Evolutionary conservation across 257 asterid genomes (phyloP), one percentile per base, ranked within the genome.

Genomic region (Thymus mandschuricus): DNA sequence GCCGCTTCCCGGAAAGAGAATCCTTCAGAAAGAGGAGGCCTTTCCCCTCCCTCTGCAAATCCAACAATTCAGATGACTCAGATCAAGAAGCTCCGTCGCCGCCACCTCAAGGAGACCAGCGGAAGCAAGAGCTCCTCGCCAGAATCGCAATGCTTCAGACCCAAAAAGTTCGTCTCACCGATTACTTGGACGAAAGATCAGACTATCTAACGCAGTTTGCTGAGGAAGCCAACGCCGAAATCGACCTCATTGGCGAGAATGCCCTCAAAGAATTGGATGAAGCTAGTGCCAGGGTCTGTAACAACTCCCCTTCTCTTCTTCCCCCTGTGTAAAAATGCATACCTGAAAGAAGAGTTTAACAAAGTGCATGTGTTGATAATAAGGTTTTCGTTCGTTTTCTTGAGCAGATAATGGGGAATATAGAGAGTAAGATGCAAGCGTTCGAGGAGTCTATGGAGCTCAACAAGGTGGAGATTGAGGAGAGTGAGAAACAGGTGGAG

Each of bases 221-320:
- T 0, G 97, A 89, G 75, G 96, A 95, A 82, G 97, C 99, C 82
- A 89, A 78, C 30, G 84, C 95, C 6, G 96, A 88, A 80, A 86
- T 95, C 13, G 97, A 95, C 78, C 87, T 86, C 71, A 82, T 89
- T 57, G 97, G 98, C 6, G 96, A 95, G 75, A 86, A 88, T 66
- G 99, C 99, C 2, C 90, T 92, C 80, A 81, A 67, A 70, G 92
- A 89, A 66, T 82, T 95, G 65, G 97, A 92, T 77, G 92, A 89
- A 81, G 97, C 97, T 66, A 81, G 96, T 69, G 79, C 83, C 59
- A 83, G 91, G 92, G 97, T 93, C 72, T 44, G 85, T 73, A 56
- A 11, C 13, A 33, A 60, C 50, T 56, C 49, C 9, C 8, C 8
- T 49, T 31, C 28, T 41, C 48, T 38, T 57, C 64, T 38, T 33